Evolutionary conservation across 2,329 filamentous ascomycete genomes (phyloP).

Genomic region (Didymella exigua): DNA sequence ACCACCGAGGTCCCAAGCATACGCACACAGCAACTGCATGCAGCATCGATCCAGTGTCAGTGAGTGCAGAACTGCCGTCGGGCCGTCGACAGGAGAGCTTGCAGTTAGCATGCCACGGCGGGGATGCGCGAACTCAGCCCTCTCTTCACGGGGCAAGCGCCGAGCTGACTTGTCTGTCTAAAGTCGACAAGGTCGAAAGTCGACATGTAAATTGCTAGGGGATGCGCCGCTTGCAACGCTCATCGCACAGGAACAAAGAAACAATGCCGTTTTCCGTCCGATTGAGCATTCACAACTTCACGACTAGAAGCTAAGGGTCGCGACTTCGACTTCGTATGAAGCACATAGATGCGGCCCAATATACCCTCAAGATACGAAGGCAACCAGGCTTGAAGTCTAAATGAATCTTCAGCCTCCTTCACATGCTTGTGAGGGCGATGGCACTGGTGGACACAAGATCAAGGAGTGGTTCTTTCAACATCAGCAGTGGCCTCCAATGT

Average conservation of each 20-base stretch:
- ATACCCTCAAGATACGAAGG: background rate
- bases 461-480: background rate
- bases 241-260: background rate
- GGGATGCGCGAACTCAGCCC: conserved; percentile 8
- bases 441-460: background rate
- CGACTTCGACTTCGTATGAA: background rate
- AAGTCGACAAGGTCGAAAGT: background rate
- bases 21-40: background rate
- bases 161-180: background rate
- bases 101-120: conserved; percentile 7
- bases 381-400: background rate
- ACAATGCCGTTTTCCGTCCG: background rate
- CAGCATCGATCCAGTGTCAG: conserved; percentile 1
- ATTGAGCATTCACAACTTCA: background rate
- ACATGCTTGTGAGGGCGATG: background rate
- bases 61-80: background rate
- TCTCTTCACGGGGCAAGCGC: conserved; percentile 1
- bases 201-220: background rate
- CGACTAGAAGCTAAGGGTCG: background rate
- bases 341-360: conserved; percentile 1
- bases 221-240: background rate
- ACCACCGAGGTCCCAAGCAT: background rate
- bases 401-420: background rate
- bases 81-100: background rate
- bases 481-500: background rate